phyloP scores from a whole-genome alignment of 176 grass and related monocot genomes.

The Carex parvula region DNA sequence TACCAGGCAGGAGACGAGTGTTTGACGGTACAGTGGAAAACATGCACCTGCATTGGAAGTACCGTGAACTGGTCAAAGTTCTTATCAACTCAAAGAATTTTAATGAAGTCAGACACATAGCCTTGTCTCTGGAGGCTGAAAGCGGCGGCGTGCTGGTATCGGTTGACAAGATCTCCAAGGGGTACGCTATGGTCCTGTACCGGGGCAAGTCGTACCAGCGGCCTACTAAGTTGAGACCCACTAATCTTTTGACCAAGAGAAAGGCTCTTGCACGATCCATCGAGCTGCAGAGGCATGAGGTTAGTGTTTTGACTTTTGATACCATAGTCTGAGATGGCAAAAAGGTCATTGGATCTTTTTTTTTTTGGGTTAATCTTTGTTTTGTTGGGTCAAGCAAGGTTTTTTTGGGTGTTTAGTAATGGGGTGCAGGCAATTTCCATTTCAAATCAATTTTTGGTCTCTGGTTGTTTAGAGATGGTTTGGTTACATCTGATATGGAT shows the following conservation, averaged over 20 bases:
- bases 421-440: not conserved
- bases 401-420: not conserved
- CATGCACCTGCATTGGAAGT: slow-evolving; percentile 99
- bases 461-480: not conserved
- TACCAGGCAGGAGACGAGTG: slow-evolving; percentile 86
- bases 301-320: slow-evolving; percentile 22
- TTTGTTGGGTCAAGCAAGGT: no score
- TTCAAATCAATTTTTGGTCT: not conserved
- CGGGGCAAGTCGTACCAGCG: slow-evolving; percentile 67
- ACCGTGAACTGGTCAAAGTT: slow-evolving; percentile 89
- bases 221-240: slow-evolving; percentile 56
- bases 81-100: slow-evolving; percentile 70
- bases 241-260: slow-evolving; percentile 75
- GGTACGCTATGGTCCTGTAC: slow-evolving; percentile 77
- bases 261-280: slow-evolving; percentile 90
- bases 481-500: not conserved
- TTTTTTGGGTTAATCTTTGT: no score
- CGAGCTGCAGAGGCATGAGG: slow-evolving; percentile 80
- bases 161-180: slow-evolving; percentile 92
- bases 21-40: slow-evolving; percentile 95
- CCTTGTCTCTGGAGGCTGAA: slow-evolving; percentile 83
- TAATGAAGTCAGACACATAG: slow-evolving; percentile 57
- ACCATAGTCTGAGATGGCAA: no score
- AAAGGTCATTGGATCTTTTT: no score
- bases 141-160: slow-evolving; percentile 80